Evolutionary conservation across 202 grass and related monocot species (phyloP), one percentile per base, ranked within the genome.

Genomic region (Panicum virgatum): DNA sequence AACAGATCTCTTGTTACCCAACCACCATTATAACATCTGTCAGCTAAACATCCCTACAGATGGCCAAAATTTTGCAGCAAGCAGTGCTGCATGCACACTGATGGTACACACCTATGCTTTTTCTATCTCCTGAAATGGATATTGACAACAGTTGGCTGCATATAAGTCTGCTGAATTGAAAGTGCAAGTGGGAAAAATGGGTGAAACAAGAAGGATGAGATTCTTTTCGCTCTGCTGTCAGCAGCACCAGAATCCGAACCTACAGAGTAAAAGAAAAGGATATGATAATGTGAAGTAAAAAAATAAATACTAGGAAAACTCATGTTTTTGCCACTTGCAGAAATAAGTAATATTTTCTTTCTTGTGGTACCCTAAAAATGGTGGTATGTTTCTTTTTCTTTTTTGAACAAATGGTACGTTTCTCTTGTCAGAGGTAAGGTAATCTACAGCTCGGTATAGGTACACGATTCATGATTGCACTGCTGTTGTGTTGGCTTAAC

Each of bases 131-230:
- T 75, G 77, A 93, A 90, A 91, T 98, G 96, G 68, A 98, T 83
- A 87, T 98, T 98, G 48, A 98, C 86, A 74, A 98, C 88, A 64
- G 88, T 93, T 50, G 92, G 90, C 78, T 98, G 96, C 93, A 93
- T 88, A 39, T 91, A 93, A 3, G 96, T 95, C 79, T 98, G 96
- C 80, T 98, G 96, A 77, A 98, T 88, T 12, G 95, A 98, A 72
- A 98, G 84, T 52, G 87, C 90, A 10, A 98, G 72, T 2, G 95
- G 95, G 39, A 94, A 91, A 91, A 77, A 93, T 12, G 95, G 95
- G 75, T 98, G 95, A 73, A 98, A 98, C 68, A 98, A 85, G 63
- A 93, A 94, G 0, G 90, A 92, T 13, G 89, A 92, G 22, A 94
- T 87, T 69, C 77, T 93, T 79, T 93, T 98, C 6, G 86, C 61